Evolutionary conservation across 192 early-diverging fungal species (phyloP).

Genomic region (Chytriomyces sp.): DNA sequence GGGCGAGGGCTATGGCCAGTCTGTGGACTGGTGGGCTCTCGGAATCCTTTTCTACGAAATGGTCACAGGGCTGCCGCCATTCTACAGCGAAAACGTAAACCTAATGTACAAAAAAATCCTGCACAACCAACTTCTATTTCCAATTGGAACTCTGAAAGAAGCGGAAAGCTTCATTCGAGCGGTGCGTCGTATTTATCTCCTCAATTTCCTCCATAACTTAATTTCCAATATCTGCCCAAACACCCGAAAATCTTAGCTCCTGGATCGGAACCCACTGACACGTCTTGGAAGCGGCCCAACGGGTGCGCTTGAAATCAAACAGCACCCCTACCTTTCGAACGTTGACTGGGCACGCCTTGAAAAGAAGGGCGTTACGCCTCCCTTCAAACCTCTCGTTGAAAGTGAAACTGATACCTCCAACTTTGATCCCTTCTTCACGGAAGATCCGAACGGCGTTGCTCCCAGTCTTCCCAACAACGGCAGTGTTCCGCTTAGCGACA

Average conservation of each 20-base stretch:
- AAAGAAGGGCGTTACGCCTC: conserved; percentile 66
- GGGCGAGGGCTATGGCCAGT: conserved; percentile 71
- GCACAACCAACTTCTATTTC: conserved; percentile 59
- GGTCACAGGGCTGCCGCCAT: conserved; percentile 70
- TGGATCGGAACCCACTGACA: conserved; percentile 65
- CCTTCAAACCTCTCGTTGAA: conserved; percentile 69
- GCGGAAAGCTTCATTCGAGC: conserved; percentile 54
- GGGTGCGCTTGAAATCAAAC: conserved; percentile 65
- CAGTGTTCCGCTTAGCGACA: conserved; percentile 48
- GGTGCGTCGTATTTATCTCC: conserved; percentile 36
- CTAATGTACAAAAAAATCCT: conserved; percentile 67
- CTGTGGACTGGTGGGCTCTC: conserved; percentile 84
- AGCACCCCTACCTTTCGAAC: conserved; percentile 66
- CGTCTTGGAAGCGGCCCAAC: conserved; percentile 64
- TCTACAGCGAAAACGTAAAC: conserved; percentile 59
- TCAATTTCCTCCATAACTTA: background rate
- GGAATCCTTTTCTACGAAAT: conserved; percentile 78
- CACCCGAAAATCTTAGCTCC: conserved; percentile 43
- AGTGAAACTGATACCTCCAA: conserved; percentile 57
- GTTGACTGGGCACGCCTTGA: conserved; percentile 71
- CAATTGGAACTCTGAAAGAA: conserved; percentile 47
- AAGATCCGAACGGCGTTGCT: conserved; percentile 42
- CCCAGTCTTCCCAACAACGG: conserved; percentile 50
- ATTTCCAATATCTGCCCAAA: background rate
- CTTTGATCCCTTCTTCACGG: conserved; percentile 59